These are phyloP conservation scores for Xylariaceae sp. DNA, from an alignment of 2,329 filamentous ascomycete species.

Conservation along the genomic window DNA sequence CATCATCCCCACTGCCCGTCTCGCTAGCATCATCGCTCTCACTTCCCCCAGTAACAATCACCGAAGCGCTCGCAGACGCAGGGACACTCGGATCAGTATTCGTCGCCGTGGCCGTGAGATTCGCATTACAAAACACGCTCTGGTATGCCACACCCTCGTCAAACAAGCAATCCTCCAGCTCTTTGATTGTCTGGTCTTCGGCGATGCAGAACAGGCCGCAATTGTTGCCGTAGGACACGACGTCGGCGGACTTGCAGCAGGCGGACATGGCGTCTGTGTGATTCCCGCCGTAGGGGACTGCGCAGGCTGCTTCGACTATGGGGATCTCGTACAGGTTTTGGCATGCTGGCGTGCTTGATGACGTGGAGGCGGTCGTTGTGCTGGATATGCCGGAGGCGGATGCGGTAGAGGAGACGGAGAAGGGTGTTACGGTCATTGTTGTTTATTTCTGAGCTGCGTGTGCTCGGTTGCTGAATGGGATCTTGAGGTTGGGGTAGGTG, in stretches of 20 bases:
- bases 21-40: constrained; percentile 13
- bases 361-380: too few species aligned
- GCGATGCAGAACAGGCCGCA: constrained; percentile 53
- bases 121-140: constrained; percentile 45
- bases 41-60: constrained; percentile 28
- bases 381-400: too few species aligned
- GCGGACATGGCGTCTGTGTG: constrained; percentile 41
- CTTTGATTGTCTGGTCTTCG: constrained; percentile 35
- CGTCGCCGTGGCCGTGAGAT: constrained; percentile 36
- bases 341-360: background rate
- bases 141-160: constrained; percentile 35
- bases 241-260: constrained; percentile 45
- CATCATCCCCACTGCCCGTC: constrained; percentile 8
- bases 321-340: constrained; percentile 42
- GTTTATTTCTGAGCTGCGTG: too few species aligned
- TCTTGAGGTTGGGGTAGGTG: too few species aligned
- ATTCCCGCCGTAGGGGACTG: constrained; percentile 38
- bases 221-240: constrained; percentile 44
- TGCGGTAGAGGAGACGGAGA: too few species aligned
- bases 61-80: constrained; percentile 31
- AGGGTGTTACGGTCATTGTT: too few species aligned
- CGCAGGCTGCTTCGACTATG: constrained; percentile 44
- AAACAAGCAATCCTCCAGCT: constrained; percentile 39
- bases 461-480: too few species aligned
- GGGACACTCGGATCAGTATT: constrained; percentile 14